Evolutionary conservation across 2,329 filamentous ascomycete genomes (phyloP), one percentile per base, ranked within the genome.

Genomic region (Harringtonia aguacate): DNA sequence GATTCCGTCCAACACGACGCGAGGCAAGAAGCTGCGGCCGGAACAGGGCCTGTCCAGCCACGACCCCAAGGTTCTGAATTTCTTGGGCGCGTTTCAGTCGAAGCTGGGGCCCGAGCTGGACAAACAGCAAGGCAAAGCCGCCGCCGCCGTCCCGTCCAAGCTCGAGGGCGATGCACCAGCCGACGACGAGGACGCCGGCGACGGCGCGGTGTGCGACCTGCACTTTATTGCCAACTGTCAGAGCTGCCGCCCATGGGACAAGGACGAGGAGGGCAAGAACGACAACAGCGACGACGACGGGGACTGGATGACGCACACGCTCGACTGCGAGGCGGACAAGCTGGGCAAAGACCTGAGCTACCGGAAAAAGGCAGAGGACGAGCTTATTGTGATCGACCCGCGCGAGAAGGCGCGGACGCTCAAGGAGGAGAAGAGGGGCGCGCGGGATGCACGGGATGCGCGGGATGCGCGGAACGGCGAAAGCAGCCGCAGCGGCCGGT

Each of bases 191-290:
- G 29, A 41, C 8, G 29, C 38, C 18, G 6, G 36, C n/a, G 37
- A 45, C 13, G 81, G 79, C 3, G 73, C 73, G 40, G 70, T 94
- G 4, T 98, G 92, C 58, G 92, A 97, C 60, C 66, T 98, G 30
- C 92, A 98, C 60, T 98, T 97, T 61, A 94, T 98, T 50, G 85
- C 84, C 39, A 86, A 94, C 55, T 98, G 92, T 61, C 87, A 95
- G 58, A 95, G 87, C 36, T 97, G 92, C 61, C 79, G 77, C 46
- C 77, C 82, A 0, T 95, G 89, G 87, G 84, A 94, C 56, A 73
- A 80, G 53, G 71, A 69, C 34, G 76, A 70, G 4, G 68, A 70
- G 13, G 42, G 31, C n/a, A 39, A 43, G 6, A 40, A 41, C 7
- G 47, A 43, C 27, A 39, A 40, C 27, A 33, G 39, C 28, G 68